Conservation (phyloP, 495 filamentous ascomycete genomes). For the Podospora didyma region DNA sequence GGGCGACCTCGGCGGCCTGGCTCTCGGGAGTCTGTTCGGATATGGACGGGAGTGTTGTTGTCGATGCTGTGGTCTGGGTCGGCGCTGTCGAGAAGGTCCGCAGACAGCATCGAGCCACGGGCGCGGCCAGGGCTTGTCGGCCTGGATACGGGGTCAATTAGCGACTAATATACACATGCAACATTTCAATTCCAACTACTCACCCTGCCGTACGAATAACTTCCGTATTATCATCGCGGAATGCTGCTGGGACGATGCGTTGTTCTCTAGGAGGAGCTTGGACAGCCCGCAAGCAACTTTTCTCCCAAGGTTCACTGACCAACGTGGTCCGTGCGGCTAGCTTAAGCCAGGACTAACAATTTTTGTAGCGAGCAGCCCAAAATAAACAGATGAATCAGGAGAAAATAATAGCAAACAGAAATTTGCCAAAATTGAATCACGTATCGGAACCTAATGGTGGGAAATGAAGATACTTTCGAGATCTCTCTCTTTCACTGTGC, state of each 20-base stretch:
- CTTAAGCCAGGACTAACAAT: neutral
- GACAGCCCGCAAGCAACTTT: slow-evolving; percentile 24
- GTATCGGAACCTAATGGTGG: too few relatives aligned
- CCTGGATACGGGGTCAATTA: slow-evolving; percentile 30
- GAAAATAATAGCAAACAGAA: too few relatives aligned
- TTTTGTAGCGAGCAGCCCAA: too few relatives aligned
- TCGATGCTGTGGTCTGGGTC: slow-evolving; percentile 2
- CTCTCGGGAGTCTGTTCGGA: neutral
- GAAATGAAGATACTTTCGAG: too few relatives aligned
- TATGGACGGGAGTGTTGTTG: neutral
- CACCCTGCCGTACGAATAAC: slow-evolving; percentile 46
- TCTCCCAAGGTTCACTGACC: slow-evolving; percentile 7
- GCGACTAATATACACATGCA: neutral
- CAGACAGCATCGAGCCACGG: slow-evolving; percentile 33
- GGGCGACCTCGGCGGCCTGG: neutral
- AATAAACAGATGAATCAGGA: neutral
- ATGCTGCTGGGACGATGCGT: neutral
- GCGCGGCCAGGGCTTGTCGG: slow-evolving; percentile 42
- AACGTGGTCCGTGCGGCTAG: slow-evolving; percentile 20
- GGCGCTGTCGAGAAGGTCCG: slow-evolving; percentile 25
- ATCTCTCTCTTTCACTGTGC: too few relatives aligned
- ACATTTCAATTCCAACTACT: neutral
- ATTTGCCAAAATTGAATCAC: too few relatives aligned
- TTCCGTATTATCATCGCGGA: slow-evolving; percentile 50
- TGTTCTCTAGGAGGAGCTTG: slow-evolving; percentile 3